Evolutionary conservation across 257 asterid genomes (phyloP).

Genomic region (Salvia miltiorrhiza): DNA sequence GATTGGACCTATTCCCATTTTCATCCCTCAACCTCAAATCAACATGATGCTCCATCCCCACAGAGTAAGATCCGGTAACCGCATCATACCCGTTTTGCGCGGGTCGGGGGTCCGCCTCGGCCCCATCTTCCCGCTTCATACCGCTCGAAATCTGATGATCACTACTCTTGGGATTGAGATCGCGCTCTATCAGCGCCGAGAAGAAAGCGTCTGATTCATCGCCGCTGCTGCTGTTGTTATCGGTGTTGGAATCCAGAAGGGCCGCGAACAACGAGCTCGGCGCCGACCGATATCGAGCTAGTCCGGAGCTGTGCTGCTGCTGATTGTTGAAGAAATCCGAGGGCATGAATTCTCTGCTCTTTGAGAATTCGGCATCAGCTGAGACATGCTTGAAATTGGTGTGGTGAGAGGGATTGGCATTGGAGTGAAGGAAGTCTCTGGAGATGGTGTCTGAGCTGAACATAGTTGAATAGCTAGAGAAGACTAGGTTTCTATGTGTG

Average conservation of each 20-base stretch:
- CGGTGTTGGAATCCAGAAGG: constrained; percentile 41
- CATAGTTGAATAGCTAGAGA: background rate
- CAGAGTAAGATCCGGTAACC: constrained; percentile 57
- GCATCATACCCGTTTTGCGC: constrained; percentile 38
- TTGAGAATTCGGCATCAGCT: constrained; percentile 36
- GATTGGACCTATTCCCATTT: constrained; percentile 44
- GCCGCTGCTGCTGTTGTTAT: constrained; percentile 35
- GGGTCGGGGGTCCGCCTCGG: constrained; percentile 29
- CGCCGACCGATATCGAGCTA: constrained; percentile 68
- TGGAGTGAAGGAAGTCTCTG: constrained; percentile 28
- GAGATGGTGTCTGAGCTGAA: constrained; percentile 27
- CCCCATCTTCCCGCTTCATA: constrained; percentile 53
- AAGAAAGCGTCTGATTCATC: constrained; percentile 68
- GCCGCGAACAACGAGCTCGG: constrained; percentile 70
- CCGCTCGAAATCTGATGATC: constrained; percentile 28
- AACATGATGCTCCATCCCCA: constrained; percentile 43
- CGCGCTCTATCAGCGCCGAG: constrained; percentile 45
- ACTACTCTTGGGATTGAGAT: constrained; percentile 31
- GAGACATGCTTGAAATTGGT: constrained; percentile 28
- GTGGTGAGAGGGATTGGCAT: constrained; percentile 1
- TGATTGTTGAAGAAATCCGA: constrained; percentile 35
- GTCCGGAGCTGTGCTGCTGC: constrained; percentile 36
- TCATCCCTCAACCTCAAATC: constrained; percentile 26
- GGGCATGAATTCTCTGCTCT: constrained; percentile 31
- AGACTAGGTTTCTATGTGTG: background rate